Evolutionary conservation across 192 early-diverging fungal genomes (phyloP).

Genomic region (Linnemannia hyalina): DNA sequence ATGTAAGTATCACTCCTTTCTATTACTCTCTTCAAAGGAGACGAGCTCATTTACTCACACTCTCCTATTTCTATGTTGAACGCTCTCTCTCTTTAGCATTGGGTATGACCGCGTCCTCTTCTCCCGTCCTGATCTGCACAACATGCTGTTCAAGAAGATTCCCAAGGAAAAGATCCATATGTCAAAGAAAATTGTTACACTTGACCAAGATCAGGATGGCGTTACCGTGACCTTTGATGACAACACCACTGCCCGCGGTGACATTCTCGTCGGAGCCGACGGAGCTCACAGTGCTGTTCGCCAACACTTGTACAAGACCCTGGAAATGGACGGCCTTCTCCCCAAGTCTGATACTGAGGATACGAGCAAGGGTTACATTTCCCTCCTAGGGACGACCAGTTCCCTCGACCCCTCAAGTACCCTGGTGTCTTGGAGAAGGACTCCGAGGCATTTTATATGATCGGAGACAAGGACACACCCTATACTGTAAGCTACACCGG

Average conservation of each 20-base stretch:
- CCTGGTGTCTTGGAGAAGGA: neutral
- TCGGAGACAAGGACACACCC: neutral
- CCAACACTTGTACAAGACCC: neutral
- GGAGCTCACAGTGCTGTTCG: slow-evolving; percentile 10
- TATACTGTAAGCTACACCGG: neutral
- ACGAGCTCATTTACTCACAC: too few species aligned
- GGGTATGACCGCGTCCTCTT: too few species aligned
- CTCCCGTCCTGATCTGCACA: too few species aligned
- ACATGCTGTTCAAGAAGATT: too few species aligned
- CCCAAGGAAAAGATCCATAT: too few species aligned
- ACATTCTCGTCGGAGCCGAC: slow-evolving; percentile 19
- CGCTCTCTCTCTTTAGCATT: too few species aligned
- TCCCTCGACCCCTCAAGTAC: neutral
- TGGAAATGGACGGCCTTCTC: neutral
- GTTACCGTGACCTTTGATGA: too few species aligned
- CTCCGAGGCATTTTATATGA: neutral
- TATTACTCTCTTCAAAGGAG: too few species aligned
- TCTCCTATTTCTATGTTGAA: too few species aligned
- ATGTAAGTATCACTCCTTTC: too few species aligned
- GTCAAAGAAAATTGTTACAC: too few species aligned
- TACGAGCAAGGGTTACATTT: neutral
- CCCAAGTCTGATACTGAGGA: neutral
- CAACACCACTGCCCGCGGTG: neutral
- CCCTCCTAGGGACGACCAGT: neutral
- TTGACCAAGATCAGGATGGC: too few species aligned